Base-by-base conservation (phyloP, 108 stramenopile genomes). In the Tribonema minus region DNA sequence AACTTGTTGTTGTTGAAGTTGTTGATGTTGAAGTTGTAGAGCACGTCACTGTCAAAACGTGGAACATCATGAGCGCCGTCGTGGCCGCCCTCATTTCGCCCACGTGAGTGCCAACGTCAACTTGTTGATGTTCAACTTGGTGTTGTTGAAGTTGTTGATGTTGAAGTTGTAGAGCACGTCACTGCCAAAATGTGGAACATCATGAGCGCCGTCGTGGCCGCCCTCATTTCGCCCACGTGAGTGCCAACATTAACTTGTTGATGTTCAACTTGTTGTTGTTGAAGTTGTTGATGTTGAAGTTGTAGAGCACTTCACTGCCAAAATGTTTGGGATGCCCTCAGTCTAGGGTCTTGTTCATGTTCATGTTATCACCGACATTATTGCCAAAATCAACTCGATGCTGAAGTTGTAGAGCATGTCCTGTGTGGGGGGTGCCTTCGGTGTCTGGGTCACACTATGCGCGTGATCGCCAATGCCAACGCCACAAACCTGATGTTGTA, bases 11-110 rank as follows among this genome's bases (percentile, higher is more conserved):
- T 54, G 12, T 12, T 54, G 15, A 54, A 15, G 12, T 54, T 54
- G 46, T 54, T 54, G 46, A 15, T 20, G 15, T 54, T 54, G 46
- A 12, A 54, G 12, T 54, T 12, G 12, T 54, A 54, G 15, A 54
- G 15, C 46, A 54, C 15, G 23, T 20, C 46, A 54, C 46, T 54
- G 46, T 54, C 46, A 20, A 54, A 15, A 54, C 46, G 37, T 68
- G 32, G 33, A 78, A 68, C 67, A 26, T 78, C 29, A 66, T 67
- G 39, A 59, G 28, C 29, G 60, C 76, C 27, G 28, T 78, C 27
- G 36, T 78, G 6, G 61, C 76, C 1, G 64, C 76, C 3, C 76
- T 78, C 59, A 68, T 78, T 30, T 78, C 76, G 0, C 76, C 76
- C 31, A 20, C 76, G 46, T 54, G 20, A 54, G 46, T 2, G 67